Base-by-base conservation (phyloP, 2,329 filamentous ascomycete genomes). In the Cercospora zeina region DNA sequence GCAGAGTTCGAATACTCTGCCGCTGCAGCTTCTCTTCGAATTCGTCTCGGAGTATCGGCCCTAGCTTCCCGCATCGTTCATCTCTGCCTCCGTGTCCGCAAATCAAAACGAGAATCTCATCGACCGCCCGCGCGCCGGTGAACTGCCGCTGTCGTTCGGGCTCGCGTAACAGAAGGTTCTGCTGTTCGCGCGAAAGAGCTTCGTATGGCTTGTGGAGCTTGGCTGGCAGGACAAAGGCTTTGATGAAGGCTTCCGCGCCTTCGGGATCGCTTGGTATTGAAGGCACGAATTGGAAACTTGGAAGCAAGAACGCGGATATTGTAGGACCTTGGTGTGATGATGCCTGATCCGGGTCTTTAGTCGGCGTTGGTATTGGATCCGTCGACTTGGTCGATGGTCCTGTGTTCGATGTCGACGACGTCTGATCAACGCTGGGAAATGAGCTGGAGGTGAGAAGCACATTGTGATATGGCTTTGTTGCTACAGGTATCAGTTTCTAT, bases 81-180 rank as follows among this genome's bases (percentile, higher is more conserved):
- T 99, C 95, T 10, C 95, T 82, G 2, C 87, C 87, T 13, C 88
- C 89, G 70, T 99, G 95, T 0, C 92, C 91, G 72, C 95, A 99
- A 47, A 97, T 88, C 19, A 97, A 78, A 31, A 99, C 85, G n/a
- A 90, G 70, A 4, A 92, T 81, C 65, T 92, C 88, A 14, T 83
- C 72, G 8, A 89, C 83, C 62, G 86, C 83, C 10, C 83, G 78
- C 4, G 90, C 87, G 1, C 82, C 81, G 1, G 77, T 76, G 1
- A 91, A 78, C 0, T 75, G 66, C 0, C 71, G 58, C 27, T 80
- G 77, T 77, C 78, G 59, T 63, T 78, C 71, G 71, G 84, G 70
- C 78, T 86, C 58, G 74, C 85, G 75, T 0, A 72, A 62, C 1
- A 81, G 73, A 1, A 68, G 64, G 9, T 75, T 65, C 75, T 81